A percentile compares a stretch with the other conserved stretches of the same genome.
Evolutionary conservation across 108 stramenopile genomes (phyloP).

Genomic region (Fragilariopsis cylindrus): DNA sequence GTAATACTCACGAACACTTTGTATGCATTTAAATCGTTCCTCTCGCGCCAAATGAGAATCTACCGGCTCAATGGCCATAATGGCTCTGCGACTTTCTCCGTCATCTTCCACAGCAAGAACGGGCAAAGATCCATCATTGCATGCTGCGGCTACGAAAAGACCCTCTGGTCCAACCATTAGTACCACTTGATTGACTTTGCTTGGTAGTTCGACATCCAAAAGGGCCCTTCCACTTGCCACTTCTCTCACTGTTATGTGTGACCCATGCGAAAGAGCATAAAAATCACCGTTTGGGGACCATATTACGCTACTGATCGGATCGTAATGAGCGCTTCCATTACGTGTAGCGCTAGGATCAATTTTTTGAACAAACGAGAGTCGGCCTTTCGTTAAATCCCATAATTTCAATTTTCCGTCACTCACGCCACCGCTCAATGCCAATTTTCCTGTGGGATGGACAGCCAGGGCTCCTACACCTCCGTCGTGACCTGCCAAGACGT

Average conservation of each 20-base stretch:
- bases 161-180: constrained; percentile 71
- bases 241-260: constrained; percentile 77
- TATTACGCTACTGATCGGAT: constrained; percentile 58
- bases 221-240: constrained; percentile 75
- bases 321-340: constrained; percentile 46
- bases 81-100: constrained; percentile 63
- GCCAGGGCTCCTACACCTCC: constrained; percentile 71
- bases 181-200: constrained; percentile 72
- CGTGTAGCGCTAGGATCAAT: constrained; percentile 37
- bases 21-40: constrained; percentile 87
- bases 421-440: constrained; percentile 77
- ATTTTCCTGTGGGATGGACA: constrained; percentile 81
- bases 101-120: constrained; percentile 71
- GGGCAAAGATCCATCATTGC: constrained; percentile 90
- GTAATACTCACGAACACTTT: constrained; percentile 56
- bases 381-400: constrained; percentile 90
- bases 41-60: constrained; percentile 74
- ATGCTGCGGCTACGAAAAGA: constrained; percentile 80
- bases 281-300: constrained; percentile 71
- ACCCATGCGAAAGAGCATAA: constrained; percentile 71
- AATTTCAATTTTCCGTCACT: constrained; percentile 78
- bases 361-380: constrained; percentile 75
- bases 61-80: constrained; percentile 91
- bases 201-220: constrained; percentile 76
- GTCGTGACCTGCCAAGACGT: constrained; percentile 81